Conservation (phyloP, 2,329 filamentous ascomycete genomes). For the Alternaria brassicicola region DNA sequence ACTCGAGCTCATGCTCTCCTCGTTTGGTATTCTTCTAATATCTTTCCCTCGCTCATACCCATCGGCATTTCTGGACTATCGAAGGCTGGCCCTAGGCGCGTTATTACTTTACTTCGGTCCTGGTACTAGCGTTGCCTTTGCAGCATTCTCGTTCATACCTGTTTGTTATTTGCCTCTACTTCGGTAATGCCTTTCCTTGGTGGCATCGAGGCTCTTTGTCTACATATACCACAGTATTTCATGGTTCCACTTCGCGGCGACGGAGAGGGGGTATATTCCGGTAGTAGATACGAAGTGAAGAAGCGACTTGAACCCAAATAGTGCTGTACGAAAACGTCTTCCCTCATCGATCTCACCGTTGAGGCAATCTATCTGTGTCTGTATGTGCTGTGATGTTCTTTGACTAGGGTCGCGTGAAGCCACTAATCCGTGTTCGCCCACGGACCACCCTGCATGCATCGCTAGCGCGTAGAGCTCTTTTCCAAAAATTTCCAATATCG, state of each 20-base stretch:
- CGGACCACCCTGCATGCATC: conserved; percentile 4
- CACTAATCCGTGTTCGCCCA: conserved; percentile 10
- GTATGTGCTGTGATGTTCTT: neutral
- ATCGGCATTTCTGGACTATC: conserved; percentile 42
- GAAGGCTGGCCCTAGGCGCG: conserved; percentile 49
- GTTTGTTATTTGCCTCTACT: conserved; percentile 26
- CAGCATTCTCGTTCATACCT: conserved; percentile 36
- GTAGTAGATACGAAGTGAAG: conserved; percentile 27
- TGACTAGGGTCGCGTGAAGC: neutral
- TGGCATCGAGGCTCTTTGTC: conserved; percentile 28
- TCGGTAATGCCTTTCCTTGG: conserved; percentile 21
- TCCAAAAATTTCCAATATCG: conserved; percentile 21
- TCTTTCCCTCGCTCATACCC: conserved; percentile 47
- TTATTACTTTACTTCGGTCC: conserved; percentile 35
- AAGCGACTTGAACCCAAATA: conserved; percentile 25
- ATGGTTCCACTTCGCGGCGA: conserved; percentile 34
- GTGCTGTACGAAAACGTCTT: conserved; percentile 33
- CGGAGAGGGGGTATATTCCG: conserved; percentile 21
- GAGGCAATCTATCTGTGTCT: neutral
- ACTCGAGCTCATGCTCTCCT: conserved; percentile 44
- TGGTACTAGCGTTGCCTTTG: conserved; percentile 26
- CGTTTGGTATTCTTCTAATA: conserved; percentile 45
- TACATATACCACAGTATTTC: conserved; percentile 49
- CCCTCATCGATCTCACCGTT: neutral
- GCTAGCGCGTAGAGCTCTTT: conserved; percentile 14